These are phyloP conservation scores for Cutaneotrichosporon sp. DNA, from an alignment of 1,284 basidiomycete species.

Conservation along the genomic window DNA sequence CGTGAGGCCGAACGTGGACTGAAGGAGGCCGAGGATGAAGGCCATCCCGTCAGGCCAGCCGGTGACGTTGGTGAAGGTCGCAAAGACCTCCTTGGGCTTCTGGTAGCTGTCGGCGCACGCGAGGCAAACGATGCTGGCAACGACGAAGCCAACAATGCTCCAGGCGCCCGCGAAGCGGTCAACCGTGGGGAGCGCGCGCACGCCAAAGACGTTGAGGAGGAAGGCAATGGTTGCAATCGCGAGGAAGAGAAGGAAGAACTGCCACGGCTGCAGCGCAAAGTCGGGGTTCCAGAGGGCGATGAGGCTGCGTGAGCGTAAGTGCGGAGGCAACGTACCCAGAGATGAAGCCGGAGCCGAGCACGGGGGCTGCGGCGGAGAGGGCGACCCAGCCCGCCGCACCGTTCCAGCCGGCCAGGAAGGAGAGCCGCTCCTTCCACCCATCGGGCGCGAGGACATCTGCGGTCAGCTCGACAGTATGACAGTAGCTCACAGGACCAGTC, in stretches of 20 bases:
- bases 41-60: constrained; percentile 34
- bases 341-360: constrained; percentile 33
- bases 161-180: constrained; percentile 34
- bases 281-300: constrained; percentile 14
- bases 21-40: constrained; percentile 51
- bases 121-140: constrained; percentile 37
- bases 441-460: constrained; percentile 14
- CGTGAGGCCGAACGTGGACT: constrained; percentile 28
- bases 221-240: constrained; percentile 10
- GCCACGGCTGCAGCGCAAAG: constrained; percentile 12
- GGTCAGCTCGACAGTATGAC: background rate
- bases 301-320: background rate
- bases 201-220: constrained; percentile 22
- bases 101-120: constrained; percentile 38
- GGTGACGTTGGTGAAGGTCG: constrained; percentile 39
- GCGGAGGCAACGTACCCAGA: constrained; percentile 22
- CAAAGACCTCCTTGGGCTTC: constrained; percentile 48
- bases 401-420: constrained; percentile 21
- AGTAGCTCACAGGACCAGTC: constrained; percentile 35
- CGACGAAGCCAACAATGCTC: constrained; percentile 43
- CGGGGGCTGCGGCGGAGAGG: constrained; percentile 43
- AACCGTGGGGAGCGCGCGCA: constrained; percentile 18
- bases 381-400: constrained; percentile 49
- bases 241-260: constrained; percentile 19
- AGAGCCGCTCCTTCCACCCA: constrained; percentile 4